Evolutionary conservation across 1,284 basidiomycete species (phyloP), one percentile per base, ranked within the genome.

Genomic region (Phenoliferia sp.): DNA sequence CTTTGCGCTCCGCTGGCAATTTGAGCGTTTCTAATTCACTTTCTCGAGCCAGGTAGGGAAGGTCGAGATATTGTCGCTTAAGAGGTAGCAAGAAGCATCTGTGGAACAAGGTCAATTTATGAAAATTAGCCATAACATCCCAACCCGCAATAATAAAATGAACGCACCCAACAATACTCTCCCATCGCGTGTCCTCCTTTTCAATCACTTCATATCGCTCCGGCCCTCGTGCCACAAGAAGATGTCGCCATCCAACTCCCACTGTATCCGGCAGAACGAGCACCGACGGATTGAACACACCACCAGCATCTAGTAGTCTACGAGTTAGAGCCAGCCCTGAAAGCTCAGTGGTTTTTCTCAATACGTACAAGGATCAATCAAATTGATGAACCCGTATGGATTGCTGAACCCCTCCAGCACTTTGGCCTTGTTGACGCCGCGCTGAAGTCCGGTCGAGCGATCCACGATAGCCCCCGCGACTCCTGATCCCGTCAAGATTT

Each of bases 181-280:
- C 52, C 69, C 69, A 71, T 7, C 68, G 35, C 48, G 62, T 62
- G 26, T 71, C 69, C 36, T 69, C 69, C 17, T 64, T 68, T 7
- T 63, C 48, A 44, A 69, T 67, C 22, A 71, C 62, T 44, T 71
- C 69, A 57, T 64, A 69, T 44, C 63, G 65, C 22, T 69, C 69
- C 26, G 62, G 62, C 6, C 64, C 69, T 32, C 69, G 54, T 7
- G 69, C 67, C 1, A 70, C 69, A 22, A 70, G 33, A 9, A 71
- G 58, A 29, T 65, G 61, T 9, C 60, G 59, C 56, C 56, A 64
- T 0, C 60, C 69, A 1, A 34, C 29, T 1, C 69, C 69, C 3
- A 36, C 65, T 16, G 60, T 48, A 15, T 69, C 67, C 1, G 69
- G 69, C 3, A 71, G 39, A 2, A 63, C 56, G n/a, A 71, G 62